Evolutionary conservation across 106 monocot species (phyloP), one percentile per base, ranked within the genome.

Genomic region (Dendrobium catenatum): DNA sequence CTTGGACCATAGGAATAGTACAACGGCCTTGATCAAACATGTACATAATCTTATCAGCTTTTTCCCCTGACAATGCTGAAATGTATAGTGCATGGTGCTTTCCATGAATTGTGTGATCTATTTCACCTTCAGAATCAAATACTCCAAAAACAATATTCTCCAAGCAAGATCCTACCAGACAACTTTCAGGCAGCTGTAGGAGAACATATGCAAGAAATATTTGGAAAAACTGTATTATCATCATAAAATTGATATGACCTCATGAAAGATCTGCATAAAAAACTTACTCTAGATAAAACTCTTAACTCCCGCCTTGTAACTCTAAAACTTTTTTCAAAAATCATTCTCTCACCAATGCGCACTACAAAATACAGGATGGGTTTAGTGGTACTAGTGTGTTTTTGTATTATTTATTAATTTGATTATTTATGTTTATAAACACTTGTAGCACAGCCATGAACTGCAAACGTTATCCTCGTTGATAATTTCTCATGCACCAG

Each of bases 51-150:
- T 75, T 73, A 17, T 80, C 79, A 74, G 66, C 70, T 4, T 79
- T 29, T 66, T 20, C 51, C 37, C 56, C 66, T 24, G 49, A 42
- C 5, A 73, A 70, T 37, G 79, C 82, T 74, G 64, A 42, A 59
- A 86, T 64, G 40, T 33, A 31, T 67, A 86, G 86, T 76, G 86
- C 79, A 54, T 86, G 82, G 47, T 79, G 51, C 67, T 61, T 75
- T 19, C 86, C 86, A 76, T 82, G 59, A 26, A 86, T 82, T 13
- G 7, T 16, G 17, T 82, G 51, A 80, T 86, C 86, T 72, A 86
- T 55, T 11, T n/a, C 66, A 79, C 82, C 86, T 79, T 80, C 76
- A 74, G 79, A 68, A 82, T 86, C 86, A 24, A 80, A 75, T 75
- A 86, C 24, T 76, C 78, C 82, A 76, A 86, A 86, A 6, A 76